Evolutionary conservation across 75 land plant genomes (phyloP).

Genomic region (Selaginella moellendorffii): DNA sequence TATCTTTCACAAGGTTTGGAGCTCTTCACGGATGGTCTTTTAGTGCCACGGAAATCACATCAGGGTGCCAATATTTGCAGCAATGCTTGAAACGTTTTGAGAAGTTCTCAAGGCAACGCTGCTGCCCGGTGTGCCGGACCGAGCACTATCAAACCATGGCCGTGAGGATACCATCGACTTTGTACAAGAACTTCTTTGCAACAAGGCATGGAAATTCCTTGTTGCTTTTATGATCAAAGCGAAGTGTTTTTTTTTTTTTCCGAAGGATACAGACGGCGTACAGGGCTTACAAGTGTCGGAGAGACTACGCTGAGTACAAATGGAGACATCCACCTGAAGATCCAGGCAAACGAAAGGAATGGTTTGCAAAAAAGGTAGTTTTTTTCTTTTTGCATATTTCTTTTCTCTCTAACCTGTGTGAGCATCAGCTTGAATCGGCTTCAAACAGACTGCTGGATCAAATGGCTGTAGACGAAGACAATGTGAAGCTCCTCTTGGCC

Average conservation of each 20-base stretch:
- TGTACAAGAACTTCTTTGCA: neutral
- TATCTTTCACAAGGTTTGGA: neutral
- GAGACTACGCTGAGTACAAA: neutral
- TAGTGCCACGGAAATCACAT: neutral
- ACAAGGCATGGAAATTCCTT: too few species aligned
- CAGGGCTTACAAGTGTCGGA: conserved; percentile 2
- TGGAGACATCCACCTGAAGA: neutral
- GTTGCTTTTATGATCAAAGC: too few species aligned
- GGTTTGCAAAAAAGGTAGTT: conserved; percentile 7
- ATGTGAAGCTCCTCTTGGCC: neutral
- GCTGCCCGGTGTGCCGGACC: neutral
- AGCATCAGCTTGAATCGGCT: neutral
- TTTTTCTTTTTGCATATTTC: neutral
- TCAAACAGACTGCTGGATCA: neutral
- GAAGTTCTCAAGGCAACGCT: neutral
- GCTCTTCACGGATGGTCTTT: neutral
- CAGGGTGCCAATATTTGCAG: neutral
- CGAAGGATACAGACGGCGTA: conserved; percentile 4
- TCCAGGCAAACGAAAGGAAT: conserved; percentile 2
- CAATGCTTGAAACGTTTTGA: neutral
- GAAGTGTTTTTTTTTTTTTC: neutral
- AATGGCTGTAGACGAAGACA: neutral
- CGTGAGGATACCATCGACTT: neutral
- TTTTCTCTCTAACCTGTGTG: neutral
- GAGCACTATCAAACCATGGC: neutral